Conservation (phyloP, 129 eudicot genomes). For the Centella asiatica region DNA sequence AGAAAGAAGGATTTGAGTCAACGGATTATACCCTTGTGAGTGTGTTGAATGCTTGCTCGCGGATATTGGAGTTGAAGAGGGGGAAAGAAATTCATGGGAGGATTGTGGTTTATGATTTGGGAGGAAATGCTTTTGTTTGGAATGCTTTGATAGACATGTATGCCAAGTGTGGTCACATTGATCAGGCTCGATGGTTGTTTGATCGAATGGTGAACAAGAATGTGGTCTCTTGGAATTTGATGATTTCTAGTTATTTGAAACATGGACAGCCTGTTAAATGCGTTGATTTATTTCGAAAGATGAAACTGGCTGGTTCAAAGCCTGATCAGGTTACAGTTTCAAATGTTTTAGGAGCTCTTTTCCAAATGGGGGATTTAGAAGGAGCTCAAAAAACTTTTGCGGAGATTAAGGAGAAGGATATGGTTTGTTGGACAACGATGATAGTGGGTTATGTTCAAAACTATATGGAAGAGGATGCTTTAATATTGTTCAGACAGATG, state of each 20-base stretch:
- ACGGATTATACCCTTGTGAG: constrained; percentile 33
- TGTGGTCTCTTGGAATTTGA: constrained; percentile 42
- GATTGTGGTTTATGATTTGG: constrained; percentile 26
- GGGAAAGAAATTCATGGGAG: constrained; percentile 45
- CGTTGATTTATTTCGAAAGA: constrained; percentile 26
- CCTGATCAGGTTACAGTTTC: constrained; percentile 32
- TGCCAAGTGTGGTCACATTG: constrained; percentile 38
- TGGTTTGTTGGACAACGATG: constrained; percentile 41
- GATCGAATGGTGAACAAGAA: constrained; percentile 25
- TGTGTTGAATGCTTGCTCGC: constrained; percentile 32
- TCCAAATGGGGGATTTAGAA: constrained; percentile 19
- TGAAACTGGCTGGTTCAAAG: constrained; percentile 23
- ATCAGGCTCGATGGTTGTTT: constrained; percentile 33
- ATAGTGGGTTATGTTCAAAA: constrained; percentile 37
- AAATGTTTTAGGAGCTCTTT: constrained; percentile 34
- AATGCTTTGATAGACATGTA: constrained; percentile 41
- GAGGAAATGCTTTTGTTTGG: constrained; percentile 26
- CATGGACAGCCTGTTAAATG: constrained; percentile 22
- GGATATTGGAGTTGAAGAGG: constrained; percentile 17
- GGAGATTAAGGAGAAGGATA: constrained; percentile 32
- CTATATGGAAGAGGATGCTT: constrained; percentile 35
- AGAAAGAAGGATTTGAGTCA: constrained; percentile 23
- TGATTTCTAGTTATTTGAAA: constrained; percentile 40
- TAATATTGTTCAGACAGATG: constrained; percentile 36
- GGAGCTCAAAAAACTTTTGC: constrained; percentile 24